These are phyloP conservation scores for Hamiltosporidium magnivora DNA, from an alignment of 371 early-diverging fungal species.

Conservation along the genomic window DNA sequence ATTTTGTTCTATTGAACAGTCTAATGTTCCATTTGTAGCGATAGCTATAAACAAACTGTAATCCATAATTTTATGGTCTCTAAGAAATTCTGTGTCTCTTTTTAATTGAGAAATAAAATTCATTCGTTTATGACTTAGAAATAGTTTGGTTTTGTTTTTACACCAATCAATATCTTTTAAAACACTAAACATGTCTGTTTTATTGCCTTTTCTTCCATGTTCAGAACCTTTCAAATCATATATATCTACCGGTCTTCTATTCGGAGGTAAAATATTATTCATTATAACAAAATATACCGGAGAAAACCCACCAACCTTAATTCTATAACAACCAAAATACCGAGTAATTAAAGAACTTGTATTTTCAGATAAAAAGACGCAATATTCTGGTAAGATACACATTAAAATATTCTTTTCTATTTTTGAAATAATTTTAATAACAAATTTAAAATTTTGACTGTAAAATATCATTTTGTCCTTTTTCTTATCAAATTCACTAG, in stretches of 20 bases:
- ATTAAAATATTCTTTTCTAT: slow-evolving; percentile 18
- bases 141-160: slow-evolving; percentile 8
- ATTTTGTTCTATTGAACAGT: not conserved
- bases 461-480: slow-evolving; percentile 28
- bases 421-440: slow-evolving; percentile 32
- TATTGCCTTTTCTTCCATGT: slow-evolving; percentile 8
- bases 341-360: slow-evolving; percentile 14
- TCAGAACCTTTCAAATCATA: slow-evolving; percentile 45
- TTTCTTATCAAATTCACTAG: slow-evolving; percentile 21
- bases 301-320: not conserved
- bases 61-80: slow-evolving; percentile 34
- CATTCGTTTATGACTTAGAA: not conserved
- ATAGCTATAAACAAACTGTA: slow-evolving; percentile 16
- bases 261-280: slow-evolving; percentile 32
- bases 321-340: slow-evolving; percentile 18
- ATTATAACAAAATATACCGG: slow-evolving; percentile 31
- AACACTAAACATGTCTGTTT: not conserved
- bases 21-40: slow-evolving; percentile 2
- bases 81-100: slow-evolving; percentile 33
- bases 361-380: slow-evolving; percentile 10
- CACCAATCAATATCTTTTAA: slow-evolving; percentile 28
- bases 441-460: slow-evolving; percentile 23
- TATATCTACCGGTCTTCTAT: not conserved
- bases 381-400: slow-evolving; percentile 14
- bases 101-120: slow-evolving; percentile 14